Evolutionary conservation across 345 rosid genomes (phyloP), one percentile per base, ranked within the genome.

Genomic region (Orychophragmus violaceus): DNA sequence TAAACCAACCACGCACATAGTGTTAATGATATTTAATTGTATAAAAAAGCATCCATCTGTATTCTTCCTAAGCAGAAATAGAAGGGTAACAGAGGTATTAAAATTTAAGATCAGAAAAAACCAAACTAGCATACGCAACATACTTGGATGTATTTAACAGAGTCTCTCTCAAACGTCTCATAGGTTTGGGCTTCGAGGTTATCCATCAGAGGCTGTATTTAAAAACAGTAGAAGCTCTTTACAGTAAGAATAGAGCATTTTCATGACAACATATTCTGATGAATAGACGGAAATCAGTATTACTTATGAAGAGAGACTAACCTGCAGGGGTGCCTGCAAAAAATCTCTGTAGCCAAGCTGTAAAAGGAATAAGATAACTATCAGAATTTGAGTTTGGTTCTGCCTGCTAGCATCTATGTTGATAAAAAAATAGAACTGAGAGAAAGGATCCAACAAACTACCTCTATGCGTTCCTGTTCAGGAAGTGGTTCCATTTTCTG

Each of bases 151-250:
- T 90, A 94, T 76, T 94, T 94, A 59, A 81, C 76, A 0, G 88
- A 68, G 77, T 94, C 97, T 83, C 85, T 94, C 85, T 88, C 99
- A 83, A 94, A 94, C 5, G 97, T 94, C 85, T 94, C 96, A 56
- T 91, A 94, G 24, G 99, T 94, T 76, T 94, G 99, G 70, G 99
- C 99, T 81, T 94, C 99, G 46, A 94, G 82, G 81, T 94, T 94
- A 71, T 94, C 99, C 99, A 94, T 90, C 68, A 94, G 91, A 66
- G 97, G 99, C 97, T 94, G 84, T 70, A 79, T 56, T 33, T 33
- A 55, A 64, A 5, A 57, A 27, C 4, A 71, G 12, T 51, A 57
- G 48, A 48, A 51, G 7, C 62, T 55, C 28, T 50, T 18, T 14
- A 64, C 16, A 54, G 22, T 27, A 61, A 45, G 59, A 54, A 62